Percentiles rank a stretch among this genome's conserved stretches.
These are phyloP conservation scores for Pseudogymnoascus sp. DNA, from an alignment of 2,329 filamentous ascomycete species.

Conservation along the genomic window DNA sequence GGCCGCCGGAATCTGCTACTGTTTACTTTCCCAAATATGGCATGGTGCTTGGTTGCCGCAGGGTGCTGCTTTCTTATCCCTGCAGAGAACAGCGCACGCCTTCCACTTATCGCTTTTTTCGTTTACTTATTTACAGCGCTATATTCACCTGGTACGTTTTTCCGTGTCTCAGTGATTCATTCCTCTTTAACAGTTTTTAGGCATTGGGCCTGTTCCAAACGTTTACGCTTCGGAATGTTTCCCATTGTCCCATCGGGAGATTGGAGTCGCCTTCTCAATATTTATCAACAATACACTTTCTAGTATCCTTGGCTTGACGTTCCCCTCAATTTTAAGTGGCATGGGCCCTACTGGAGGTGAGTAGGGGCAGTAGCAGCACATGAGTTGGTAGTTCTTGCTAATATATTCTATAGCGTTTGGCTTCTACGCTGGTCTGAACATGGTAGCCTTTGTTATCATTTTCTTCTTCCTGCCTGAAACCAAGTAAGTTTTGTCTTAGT, in stretches of 20 bases:
- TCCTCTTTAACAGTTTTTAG: background rate
- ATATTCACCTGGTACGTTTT: conserved; percentile 49
- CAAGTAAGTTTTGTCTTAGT: conserved; percentile 30
- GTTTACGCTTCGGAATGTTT: conserved; percentile 52
- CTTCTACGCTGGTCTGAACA: conserved; percentile 55
- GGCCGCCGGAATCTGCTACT: conserved; percentile 34
- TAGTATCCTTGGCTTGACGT: conserved; percentile 35
- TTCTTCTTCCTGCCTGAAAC: conserved; percentile 55
- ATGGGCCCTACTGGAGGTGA: conserved; percentile 29
- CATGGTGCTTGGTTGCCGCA: conserved; percentile 54
- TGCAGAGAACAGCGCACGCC: conserved; percentile 31
- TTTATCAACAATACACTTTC: conserved; percentile 29
- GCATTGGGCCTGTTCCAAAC: conserved; percentile 44
- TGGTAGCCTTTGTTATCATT: conserved; percentile 56
- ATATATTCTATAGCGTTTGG: conserved; percentile 47
- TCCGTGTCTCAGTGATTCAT: background rate
- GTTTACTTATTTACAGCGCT: conserved; percentile 58
- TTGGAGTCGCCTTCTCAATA: conserved; percentile 31
- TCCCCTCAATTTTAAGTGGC: conserved; percentile 40
- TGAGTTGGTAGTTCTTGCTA: conserved; percentile 34
- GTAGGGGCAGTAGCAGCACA: background rate
- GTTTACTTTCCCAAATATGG: conserved; percentile 61
- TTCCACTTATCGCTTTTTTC: conserved; percentile 51
- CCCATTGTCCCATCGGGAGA: conserved; percentile 46
- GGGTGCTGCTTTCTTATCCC: conserved; percentile 41